phyloP scores from a whole-genome alignment of 208 protist genomes.

The Leishmania lainsoni region DNA sequence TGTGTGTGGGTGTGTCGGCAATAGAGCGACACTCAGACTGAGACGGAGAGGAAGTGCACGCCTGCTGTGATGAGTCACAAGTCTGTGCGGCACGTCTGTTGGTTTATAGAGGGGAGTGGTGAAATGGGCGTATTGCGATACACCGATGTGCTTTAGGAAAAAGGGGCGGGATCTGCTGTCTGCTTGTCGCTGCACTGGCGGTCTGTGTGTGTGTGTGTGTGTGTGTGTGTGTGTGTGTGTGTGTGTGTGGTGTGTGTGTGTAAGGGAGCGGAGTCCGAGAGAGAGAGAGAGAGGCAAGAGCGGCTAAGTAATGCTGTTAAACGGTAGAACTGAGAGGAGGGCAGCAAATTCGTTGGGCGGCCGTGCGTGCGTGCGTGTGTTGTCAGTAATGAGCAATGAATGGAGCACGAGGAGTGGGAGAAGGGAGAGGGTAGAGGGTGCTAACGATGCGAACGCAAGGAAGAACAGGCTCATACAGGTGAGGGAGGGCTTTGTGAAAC shows the following conservation, averaged over 20 bases:
- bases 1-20: background rate
- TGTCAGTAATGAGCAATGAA: background rate
- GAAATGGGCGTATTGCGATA: no score
- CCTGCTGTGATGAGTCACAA: no score
- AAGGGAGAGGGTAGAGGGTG: background rate
- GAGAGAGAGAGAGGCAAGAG: slow-evolving; percentile 1
- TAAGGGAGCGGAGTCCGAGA: background rate
- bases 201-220: background rate
- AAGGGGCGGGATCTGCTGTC: background rate
- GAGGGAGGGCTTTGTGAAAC: background rate
- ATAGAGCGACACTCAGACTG: no score
- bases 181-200: background rate
- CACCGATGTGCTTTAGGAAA: background rate
- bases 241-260: background rate
- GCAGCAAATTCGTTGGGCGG: background rate
- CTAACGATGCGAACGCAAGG: background rate
- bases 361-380: background rate
- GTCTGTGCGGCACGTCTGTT: no score
- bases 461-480: background rate
- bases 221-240: background rate
- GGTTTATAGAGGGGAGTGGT: no score
- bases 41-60: no score
- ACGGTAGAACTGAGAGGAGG: background rate
- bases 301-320: background rate
- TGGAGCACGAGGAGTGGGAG: background rate